Base-by-base conservation (phyloP, 1,284 basidiomycete genomes). In the Phellopilus nigrolimitatus region DNA sequence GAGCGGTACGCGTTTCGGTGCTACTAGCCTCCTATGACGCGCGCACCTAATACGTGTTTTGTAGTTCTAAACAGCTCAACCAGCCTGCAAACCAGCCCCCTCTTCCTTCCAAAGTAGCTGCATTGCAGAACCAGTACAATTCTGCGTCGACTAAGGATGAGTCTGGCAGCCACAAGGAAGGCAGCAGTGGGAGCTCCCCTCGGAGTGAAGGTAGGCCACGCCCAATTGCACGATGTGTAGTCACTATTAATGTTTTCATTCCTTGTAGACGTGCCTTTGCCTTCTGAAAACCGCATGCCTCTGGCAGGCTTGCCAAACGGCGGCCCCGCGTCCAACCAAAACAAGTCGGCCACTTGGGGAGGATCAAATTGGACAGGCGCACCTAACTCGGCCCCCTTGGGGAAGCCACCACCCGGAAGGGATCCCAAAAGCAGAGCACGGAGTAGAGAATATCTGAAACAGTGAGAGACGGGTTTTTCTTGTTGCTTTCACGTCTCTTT, bases 371-470 rank as follows among this genome's bases (percentile, higher is more conserved):
- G 71, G 72, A 57, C 67, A 17, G 70, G 65, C 56, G 71, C 70
- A 27, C 72, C 74, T 4, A 59, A 69, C 15, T 62, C 65, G 40
- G 73, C 75, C 57, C 72, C 70, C 42, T 65, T 79, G 61, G 84
- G 85, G 55, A 93, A 85, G 68, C 82, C 79, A 46, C 83, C 80
- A 44, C 80, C 78, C 27, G 88, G 80, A 49, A 84, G 88, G 57
- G 94, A 99, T 68, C 91, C 93, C 17, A 95, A 97, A 69, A 91
- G 91, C 60, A 82, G 95, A 59, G 93, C 94, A 37, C 80, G 92
- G 57, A 95, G 92, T 72, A 78, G 95, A 53, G 97, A 99, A 57
- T 99, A 98, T 68, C 79, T 99, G 60, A 98, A 99, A 70, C 95
- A 99, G 82, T 93, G 61, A 60, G 87, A 78, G 17, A 34, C 34